Conservation (phyloP, 306 rosid genomes). For the Cucurbita moschata region DNA sequence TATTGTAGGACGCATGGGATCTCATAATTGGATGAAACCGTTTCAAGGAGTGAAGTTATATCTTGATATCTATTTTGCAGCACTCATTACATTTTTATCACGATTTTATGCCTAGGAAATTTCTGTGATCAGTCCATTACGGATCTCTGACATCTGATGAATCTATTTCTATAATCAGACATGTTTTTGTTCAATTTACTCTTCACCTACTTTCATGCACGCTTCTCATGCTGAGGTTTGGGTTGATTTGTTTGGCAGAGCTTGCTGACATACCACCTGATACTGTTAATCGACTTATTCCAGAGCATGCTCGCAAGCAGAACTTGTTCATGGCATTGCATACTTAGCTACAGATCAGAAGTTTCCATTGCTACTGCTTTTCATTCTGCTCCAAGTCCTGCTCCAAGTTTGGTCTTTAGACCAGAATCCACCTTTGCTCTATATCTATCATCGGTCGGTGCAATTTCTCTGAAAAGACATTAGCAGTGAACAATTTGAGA, state of each 20-base stretch:
- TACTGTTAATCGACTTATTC: conserved; percentile 55
- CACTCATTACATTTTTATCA: neutral
- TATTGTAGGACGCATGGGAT: neutral
- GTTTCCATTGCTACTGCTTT: conserved; percentile 1
- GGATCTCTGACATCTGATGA: neutral
- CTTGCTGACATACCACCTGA: conserved; percentile 72
- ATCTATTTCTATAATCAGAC: neutral
- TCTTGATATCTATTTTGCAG: neutral
- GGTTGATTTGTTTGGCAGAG: conserved; percentile 35
- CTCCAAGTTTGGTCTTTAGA: conserved; percentile 2
- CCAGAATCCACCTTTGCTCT: neutral
- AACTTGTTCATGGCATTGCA: conserved; percentile 95
- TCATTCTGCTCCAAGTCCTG: conserved; percentile 3
- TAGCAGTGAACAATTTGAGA: neutral
- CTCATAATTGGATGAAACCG: neutral
- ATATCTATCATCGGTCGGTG: neutral
- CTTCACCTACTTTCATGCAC: neutral
- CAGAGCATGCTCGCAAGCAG: conserved; percentile 94
- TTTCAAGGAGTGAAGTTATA: neutral
- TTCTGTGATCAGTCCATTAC: neutral
- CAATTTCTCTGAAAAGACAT: neutral
- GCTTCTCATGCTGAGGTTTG: neutral
- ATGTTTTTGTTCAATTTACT: neutral
- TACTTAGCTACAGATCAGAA: conserved; percentile 28
- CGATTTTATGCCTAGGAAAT: neutral